Conservation (phyloP, 2,329 filamentous ascomycete genomes). For the Penicillium sp. region DNA sequence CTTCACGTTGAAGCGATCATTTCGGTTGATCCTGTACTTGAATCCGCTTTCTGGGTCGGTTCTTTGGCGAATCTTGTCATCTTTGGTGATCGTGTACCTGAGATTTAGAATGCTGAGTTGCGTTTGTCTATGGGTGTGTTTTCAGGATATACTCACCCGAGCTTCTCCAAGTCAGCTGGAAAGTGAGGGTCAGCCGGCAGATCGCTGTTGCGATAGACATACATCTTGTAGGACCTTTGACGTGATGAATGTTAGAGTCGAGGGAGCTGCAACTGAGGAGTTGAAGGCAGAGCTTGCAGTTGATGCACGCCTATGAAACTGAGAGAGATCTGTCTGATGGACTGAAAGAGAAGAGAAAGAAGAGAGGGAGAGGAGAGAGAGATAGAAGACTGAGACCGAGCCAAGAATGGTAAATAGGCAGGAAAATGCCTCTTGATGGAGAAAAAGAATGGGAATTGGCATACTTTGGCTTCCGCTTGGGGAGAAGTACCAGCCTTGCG, state of each 20-base stretch:
- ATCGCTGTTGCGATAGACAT: slow-evolving; percentile 61
- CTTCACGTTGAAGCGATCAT: slow-evolving; percentile 68
- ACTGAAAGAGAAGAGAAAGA: too few relatives aligned
- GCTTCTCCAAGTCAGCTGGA: slow-evolving; percentile 57
- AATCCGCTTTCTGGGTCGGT: slow-evolving; percentile 63
- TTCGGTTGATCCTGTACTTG: slow-evolving; percentile 66
- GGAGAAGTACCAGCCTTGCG: too few relatives aligned
- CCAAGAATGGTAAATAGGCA: not conserved
- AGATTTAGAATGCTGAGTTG: not conserved
- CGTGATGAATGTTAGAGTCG: not conserved
- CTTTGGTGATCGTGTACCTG: slow-evolving; percentile 72
- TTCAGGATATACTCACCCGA: slow-evolving; percentile 56
- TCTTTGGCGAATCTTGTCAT: slow-evolving; percentile 68
- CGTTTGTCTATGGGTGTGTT: not conserved
- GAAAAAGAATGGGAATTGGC: too few relatives aligned
- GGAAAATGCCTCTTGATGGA: too few relatives aligned
- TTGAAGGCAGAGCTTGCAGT: not conserved
- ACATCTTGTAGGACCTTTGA: slow-evolving; percentile 54
- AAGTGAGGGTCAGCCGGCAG: slow-evolving; percentile 67
- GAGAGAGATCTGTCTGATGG: too few relatives aligned
- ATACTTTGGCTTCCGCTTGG: too few relatives aligned
- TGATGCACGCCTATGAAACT: too few relatives aligned
- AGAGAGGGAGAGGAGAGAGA: not conserved
- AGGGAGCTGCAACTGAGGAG: not conserved
- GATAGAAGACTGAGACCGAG: not conserved